Evolutionary conservation across 1,139 yeast genomes (phyloP), one percentile per base, ranked within the genome.

Genomic region (Geotrichum klebahnii): DNA sequence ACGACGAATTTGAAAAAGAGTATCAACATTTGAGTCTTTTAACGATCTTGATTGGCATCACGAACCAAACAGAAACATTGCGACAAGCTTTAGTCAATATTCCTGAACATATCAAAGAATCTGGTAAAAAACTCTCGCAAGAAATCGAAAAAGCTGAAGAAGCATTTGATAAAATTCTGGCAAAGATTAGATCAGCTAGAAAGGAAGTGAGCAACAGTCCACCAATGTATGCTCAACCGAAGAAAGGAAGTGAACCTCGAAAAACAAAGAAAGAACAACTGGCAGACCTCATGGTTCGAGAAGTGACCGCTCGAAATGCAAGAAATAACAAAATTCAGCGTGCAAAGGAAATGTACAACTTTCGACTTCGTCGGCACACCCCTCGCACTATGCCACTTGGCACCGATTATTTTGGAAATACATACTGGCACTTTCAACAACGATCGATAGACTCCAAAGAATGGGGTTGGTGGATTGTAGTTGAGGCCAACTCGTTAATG

Each of bases 371-470:
- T 42, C 63, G 62, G 50, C 57, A 59, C 55, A 64, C 59, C 45
- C 57, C 58, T 42, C 62, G 73, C 31, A 69, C 70, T 2, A 47
- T 57, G 23, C 64, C 71, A 3, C 48, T 69, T 17, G 71, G 72
- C 19, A 46, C 40, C 3, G 73, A 69, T 55, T 54, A 56, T 6
- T 54, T 57, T 29, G 71, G 71, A 8, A 69, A 69, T 53, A 55
- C 55, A 23, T 69, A 68, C 55, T 69, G 73, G 73, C 58, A 61
- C 3, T 61, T 69, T 47, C 71, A 67, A 54, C 69, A 65, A 46
- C 63, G 66, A 51, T 54, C 64, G 8, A 55, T 60, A 26, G 61
- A 61, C 12, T 54, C 57, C 3, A 47, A 36, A 26, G 50, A 47
- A 26, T 44, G 59, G 46, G 47, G 53, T 12, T 41, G 34, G 40